These are phyloP conservation scores for Phytophthora pisi DNA, from an alignment of 352 stramenopile genomes.

Conservation along the genomic window DNA sequence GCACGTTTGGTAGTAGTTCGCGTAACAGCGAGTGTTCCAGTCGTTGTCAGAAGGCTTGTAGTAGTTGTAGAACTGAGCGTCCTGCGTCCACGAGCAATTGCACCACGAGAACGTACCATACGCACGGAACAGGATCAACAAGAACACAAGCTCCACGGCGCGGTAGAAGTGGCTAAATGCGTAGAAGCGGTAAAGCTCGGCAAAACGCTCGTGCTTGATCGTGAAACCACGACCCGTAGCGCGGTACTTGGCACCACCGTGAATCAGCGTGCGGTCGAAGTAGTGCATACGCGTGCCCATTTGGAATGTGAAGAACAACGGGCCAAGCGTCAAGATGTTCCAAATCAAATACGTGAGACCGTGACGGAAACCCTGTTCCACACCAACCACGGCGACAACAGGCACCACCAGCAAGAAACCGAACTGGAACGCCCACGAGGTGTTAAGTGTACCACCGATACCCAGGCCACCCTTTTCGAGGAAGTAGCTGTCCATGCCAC, in stretches of 20 bases:
- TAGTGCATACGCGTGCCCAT: conserved; percentile 99
- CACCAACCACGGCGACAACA: conserved; percentile 96
- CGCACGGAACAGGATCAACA: conserved; percentile 82
- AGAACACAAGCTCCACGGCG: conserved; percentile 94
- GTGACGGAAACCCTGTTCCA: conserved; percentile 96
- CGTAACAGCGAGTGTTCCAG: conserved; percentile 83
- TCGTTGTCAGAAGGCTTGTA: conserved; percentile 77
- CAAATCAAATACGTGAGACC: conserved; percentile 93
- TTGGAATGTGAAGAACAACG: conserved; percentile 99
- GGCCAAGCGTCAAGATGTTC: conserved; percentile 96
- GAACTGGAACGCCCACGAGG: conserved; percentile 95
- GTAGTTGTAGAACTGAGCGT: conserved; percentile 79
- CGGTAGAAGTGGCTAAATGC: conserved; percentile 98
- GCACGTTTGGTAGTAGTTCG: conserved; percentile 89
- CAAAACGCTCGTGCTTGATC: conserved; percentile 98
- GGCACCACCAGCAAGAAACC: conserved; percentile 97
- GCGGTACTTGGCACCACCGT: conserved; percentile 98
- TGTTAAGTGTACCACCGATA: conserved; percentile 95
- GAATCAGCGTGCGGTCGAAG: conserved; percentile 98
- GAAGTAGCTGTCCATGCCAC: conserved; percentile 91
- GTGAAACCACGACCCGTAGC: conserved; percentile 98
- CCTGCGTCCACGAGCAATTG: conserved; percentile 85
- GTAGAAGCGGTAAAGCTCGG: conserved; percentile 98
- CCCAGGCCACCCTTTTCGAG: conserved; percentile 93
- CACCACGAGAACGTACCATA: conserved; percentile 95